These are phyloP conservation scores for Iris macrosiphon DNA, from an alignment of 106 monocot species.

Conservation along the genomic window DNA sequence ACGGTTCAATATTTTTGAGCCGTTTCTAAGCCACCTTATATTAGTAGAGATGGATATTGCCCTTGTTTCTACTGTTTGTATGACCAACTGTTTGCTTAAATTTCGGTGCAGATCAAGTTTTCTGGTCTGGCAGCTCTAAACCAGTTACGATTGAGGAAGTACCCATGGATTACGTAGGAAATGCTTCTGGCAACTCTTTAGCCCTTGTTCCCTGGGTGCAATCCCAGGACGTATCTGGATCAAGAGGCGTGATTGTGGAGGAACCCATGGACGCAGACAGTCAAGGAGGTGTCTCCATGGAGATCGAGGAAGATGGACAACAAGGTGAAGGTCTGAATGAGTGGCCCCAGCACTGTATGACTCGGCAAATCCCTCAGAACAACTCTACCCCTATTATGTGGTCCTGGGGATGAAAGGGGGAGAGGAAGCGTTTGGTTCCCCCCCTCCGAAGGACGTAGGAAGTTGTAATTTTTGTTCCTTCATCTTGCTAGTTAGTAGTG, in stretches of 20 bases:
- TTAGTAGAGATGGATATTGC: too few species aligned
- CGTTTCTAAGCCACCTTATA: too few species aligned
- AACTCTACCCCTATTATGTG: constrained; percentile 26
- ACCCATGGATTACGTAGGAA: constrained; percentile 1
- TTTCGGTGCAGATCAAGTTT: constrained; percentile 21
- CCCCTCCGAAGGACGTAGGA: background rate
- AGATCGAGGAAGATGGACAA: constrained; percentile 28
- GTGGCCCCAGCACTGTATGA: constrained; percentile 35
- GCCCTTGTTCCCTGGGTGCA: constrained; percentile 53
- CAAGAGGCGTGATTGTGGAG: background rate
- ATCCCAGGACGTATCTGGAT: background rate
- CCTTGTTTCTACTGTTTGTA: background rate
- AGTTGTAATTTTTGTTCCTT: too few species aligned
- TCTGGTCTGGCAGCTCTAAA: constrained; percentile 1
- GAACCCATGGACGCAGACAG: constrained; percentile 48
- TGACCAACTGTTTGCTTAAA: background rate
- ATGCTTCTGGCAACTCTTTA: constrained; percentile 8
- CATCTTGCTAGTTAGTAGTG: too few species aligned
- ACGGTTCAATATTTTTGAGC: too few species aligned
- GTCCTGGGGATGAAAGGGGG: constrained; percentile 19
- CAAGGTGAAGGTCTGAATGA: constrained; percentile 15
- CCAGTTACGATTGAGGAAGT: constrained; percentile 1
- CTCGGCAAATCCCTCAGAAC: constrained; percentile 9
- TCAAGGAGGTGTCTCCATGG: constrained; percentile 18
- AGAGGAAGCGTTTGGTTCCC: background rate